Evolutionary conservation across 768 basidiomycete genomes (phyloP).

Genomic region (Termitomyces sp.): DNA sequence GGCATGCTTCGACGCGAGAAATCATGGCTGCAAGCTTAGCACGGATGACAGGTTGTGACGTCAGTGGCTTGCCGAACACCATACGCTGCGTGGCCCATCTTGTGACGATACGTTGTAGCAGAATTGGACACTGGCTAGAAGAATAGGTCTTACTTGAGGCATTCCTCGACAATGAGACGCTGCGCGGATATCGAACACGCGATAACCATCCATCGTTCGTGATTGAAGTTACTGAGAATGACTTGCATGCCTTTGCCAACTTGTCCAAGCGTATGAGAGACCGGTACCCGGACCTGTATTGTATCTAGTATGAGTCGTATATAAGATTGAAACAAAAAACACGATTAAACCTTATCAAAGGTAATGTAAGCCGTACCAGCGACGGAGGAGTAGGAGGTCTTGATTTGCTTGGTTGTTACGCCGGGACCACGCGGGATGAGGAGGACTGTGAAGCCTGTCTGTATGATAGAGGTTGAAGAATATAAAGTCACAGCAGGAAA

Average conservation of each 20-base stretch:
- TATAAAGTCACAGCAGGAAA: background rate
- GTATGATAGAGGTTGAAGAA: background rate
- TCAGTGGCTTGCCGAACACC: constrained; percentile 86
- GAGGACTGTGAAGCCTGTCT: constrained; percentile 73
- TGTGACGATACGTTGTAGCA: constrained; percentile 4
- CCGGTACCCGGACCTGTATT: constrained; percentile 62
- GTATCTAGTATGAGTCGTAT: background rate
- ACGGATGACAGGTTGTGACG: constrained; percentile 80
- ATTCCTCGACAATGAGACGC: constrained; percentile 82
- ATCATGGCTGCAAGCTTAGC: constrained; percentile 89
- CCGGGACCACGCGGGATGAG: constrained; percentile 66
- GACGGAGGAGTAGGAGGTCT: constrained; percentile 86
- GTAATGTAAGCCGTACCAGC: constrained; percentile 88
- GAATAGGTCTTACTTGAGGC: constrained; percentile 60
- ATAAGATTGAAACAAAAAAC: background rate
- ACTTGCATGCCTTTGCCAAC: constrained; percentile 80
- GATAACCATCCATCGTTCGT: constrained; percentile 86
- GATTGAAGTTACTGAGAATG: constrained; percentile 83
- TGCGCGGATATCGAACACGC: constrained; percentile 69
- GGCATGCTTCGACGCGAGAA: constrained; percentile 76
- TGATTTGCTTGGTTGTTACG: constrained; percentile 83
- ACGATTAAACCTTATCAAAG: constrained; percentile 51
- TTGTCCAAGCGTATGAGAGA: constrained; percentile 82
- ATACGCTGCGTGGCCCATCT: constrained; percentile 88
- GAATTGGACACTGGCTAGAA: background rate